Evolutionary conservation across 768 basidiomycete species (phyloP), one percentile per base, ranked within the genome.

Genomic region (Pilatotrama ljubarskyi): DNA sequence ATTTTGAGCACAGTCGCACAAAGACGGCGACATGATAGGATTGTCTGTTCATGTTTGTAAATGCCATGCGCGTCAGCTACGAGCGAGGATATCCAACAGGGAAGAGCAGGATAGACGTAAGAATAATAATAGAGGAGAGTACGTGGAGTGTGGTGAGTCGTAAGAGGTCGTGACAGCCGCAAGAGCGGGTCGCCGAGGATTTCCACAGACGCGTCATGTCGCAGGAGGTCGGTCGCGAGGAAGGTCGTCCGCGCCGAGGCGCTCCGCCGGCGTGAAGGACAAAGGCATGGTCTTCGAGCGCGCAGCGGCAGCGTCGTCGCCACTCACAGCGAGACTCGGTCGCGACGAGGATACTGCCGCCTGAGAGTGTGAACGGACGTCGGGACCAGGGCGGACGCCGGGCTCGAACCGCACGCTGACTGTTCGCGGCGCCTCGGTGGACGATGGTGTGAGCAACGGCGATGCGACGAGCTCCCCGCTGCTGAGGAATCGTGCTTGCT

Each of bases 211-310:
- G 24, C n/a, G 36, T 37, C 36, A 41, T 35, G 40, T 43, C 17
- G 14, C 5, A 14, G 20, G 25, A 15, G 41, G 38, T n/a, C 54
- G 50, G 29, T 58, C 47, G 3, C 42, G 40, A 32, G 50, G 18
- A 20, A 54, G 18, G 22, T 58, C 61, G 25, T 63, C 56, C 3
- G 61, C 56, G 22, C 61, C 46, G n/a, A 55, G 24, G 0, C 52
- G 56, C 10, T 63, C 61, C 18, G 51, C 57, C 1, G 40, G 51
- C 20, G 56, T 54, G 15, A 63, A 63, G 3, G 38, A 24, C 5
- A 41, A 18, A 5, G 61, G 61, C 61, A 63, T 58, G 32, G 61
- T 63, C 40, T 51, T 41, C 36, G 61, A 53, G n/a, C 61, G 61
- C 20, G 51, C 36, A 15, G 55, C 61, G 15, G 50, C 55, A 10